These are phyloP conservation scores for Brasilioporus rufonigricans DNA, from an alignment of 768 basidiomycete species.

Conservation along the genomic window DNA sequence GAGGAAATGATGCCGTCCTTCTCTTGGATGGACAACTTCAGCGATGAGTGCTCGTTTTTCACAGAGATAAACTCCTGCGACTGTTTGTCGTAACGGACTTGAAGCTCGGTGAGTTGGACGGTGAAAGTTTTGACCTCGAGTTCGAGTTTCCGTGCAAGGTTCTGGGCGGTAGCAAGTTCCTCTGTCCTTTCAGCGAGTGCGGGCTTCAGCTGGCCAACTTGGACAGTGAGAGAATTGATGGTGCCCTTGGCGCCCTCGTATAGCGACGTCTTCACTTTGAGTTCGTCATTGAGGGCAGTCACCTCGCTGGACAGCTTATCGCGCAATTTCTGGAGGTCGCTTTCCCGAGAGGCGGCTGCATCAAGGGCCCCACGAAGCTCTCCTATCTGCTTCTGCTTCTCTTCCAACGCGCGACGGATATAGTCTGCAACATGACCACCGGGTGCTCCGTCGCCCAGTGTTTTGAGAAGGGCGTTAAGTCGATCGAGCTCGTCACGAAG, in stretches of 20 bases:
- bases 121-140: neutral
- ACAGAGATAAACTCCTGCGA: neutral
- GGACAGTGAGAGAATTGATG: neutral
- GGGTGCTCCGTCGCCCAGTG: neutral
- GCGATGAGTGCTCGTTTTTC: neutral
- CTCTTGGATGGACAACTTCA: neutral
- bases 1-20: neutral
- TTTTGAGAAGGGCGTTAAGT: neutral
- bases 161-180: neutral
- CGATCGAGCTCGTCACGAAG: neutral
- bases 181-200: neutral
- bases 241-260: neutral
- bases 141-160: neutral
- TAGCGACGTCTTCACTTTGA: constrained; percentile 3
- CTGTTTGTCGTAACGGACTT: neutral
- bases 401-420: neutral
- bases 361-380: constrained; percentile 4
- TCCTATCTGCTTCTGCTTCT: neutral
- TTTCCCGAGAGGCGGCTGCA: neutral
- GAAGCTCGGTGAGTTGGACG: neutral
- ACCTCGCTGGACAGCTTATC: neutral
- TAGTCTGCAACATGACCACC: neutral
- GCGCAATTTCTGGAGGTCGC: neutral
- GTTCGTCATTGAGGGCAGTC: neutral
- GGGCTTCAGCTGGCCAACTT: constrained; percentile 2